phyloP scores from a whole-genome alignment of 371 early-diverging fungal species.

The Circinella minor region DNA sequence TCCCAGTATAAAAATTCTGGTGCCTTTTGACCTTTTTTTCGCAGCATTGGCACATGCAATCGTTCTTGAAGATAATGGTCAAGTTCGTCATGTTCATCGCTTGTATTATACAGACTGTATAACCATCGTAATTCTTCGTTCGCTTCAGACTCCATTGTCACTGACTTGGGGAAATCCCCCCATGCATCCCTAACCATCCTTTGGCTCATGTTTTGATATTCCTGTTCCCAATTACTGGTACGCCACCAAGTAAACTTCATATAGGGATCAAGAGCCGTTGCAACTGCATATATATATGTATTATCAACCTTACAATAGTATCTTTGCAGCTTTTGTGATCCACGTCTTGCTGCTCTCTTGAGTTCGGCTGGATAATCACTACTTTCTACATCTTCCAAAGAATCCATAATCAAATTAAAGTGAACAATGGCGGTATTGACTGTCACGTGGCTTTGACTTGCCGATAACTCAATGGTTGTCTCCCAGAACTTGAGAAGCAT shows the following conservation, averaged over 20 bases:
- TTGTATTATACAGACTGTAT: too few species aligned
- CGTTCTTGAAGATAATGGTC: too few species aligned
- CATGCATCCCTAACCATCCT: not conserved
- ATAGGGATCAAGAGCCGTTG: constrained; percentile 27
- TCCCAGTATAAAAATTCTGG: too few species aligned
- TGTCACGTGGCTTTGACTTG: constrained; percentile 1
- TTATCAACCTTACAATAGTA: constrained; percentile 14
- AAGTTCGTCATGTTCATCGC: too few species aligned
- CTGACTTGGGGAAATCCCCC: not conserved
- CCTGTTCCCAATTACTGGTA: not conserved
- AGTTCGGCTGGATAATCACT: not conserved
- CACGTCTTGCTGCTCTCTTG: not conserved
- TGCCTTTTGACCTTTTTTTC: too few species aligned
- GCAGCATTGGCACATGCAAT: too few species aligned
- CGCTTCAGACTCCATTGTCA: too few species aligned
- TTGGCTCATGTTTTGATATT: not conserved
- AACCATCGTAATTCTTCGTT: too few species aligned
- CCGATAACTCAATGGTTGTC: not conserved
- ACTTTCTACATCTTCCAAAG: constrained; percentile 2
- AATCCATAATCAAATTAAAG: constrained; percentile 23
- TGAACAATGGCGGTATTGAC: constrained; percentile 16
- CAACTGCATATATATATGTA: constrained; percentile 20
- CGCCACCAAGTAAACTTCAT: constrained; percentile 25
- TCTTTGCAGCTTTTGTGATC: constrained; percentile 13
- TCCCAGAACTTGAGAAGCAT: not conserved